Evolutionary conservation across 2,329 filamentous ascomycete genomes (phyloP).

Genomic region (Rachicladosporium sp.): DNA sequence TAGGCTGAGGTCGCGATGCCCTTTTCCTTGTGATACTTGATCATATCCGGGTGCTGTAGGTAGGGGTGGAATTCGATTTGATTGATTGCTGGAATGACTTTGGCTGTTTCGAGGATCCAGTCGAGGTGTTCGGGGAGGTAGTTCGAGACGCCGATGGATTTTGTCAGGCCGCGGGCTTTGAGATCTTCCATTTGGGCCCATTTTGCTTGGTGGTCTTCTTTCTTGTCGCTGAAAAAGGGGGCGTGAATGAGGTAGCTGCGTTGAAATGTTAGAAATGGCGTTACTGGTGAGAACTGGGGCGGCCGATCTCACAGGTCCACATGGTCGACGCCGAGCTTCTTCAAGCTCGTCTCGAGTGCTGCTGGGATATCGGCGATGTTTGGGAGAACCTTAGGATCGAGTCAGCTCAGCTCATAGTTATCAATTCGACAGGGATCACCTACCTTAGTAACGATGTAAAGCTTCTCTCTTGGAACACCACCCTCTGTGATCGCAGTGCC

Average conservation of each 20-base stretch:
- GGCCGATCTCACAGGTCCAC: constrained; percentile 43
- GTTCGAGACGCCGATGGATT: constrained; percentile 52
- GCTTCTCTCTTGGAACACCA: constrained; percentile 33
- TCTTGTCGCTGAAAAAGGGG: constrained; percentile 45
- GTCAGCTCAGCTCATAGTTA: too few species aligned
- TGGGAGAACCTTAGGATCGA: constrained; percentile 24
- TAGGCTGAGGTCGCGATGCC: constrained; percentile 38
- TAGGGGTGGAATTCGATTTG: constrained; percentile 61
- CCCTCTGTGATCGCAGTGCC: constrained; percentile 33
- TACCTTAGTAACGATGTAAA: constrained; percentile 43
- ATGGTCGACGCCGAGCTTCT: constrained; percentile 49
- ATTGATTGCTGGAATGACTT: constrained; percentile 48
- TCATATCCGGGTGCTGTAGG: constrained; percentile 47
- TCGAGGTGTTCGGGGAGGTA: constrained; percentile 44
- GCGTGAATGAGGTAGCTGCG: constrained; percentile 48
- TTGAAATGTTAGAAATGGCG: too few species aligned
- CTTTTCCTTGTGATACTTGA: constrained; percentile 39
- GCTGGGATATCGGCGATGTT: constrained; percentile 43
- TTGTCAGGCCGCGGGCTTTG: constrained; percentile 43
- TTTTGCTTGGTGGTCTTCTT: constrained; percentile 42
- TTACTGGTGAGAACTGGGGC: background rate
- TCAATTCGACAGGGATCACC: too few species aligned
- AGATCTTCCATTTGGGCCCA: constrained; percentile 51
- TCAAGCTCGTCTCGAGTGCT: constrained; percentile 43
- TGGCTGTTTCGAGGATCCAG: constrained; percentile 40